phyloP scores from a whole-genome alignment of 257 asterid species.

The Scutellaria barbata region DNA sequence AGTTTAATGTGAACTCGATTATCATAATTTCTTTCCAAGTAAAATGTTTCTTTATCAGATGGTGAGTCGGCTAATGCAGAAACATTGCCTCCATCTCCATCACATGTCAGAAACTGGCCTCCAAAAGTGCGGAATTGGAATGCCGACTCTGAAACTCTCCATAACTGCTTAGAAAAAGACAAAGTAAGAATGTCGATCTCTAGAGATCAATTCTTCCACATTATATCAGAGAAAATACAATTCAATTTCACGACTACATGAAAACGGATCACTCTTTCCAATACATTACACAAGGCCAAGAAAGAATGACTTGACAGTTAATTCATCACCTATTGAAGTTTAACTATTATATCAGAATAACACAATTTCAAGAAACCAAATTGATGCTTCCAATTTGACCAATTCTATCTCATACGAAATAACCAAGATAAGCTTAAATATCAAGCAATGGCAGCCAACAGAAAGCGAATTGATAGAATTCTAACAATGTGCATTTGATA shows the following conservation, averaged over 20 bases:
- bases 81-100: slow-evolving; percentile 54
- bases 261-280: not conserved
- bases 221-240: slow-evolving; percentile 15
- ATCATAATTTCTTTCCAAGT: slow-evolving; percentile 62
- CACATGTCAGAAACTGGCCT: slow-evolving; percentile 69
- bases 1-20: slow-evolving; percentile 64
- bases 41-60: slow-evolving; percentile 64
- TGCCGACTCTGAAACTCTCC: slow-evolving; percentile 74
- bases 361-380: not conserved
- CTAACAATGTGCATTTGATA: not conserved
- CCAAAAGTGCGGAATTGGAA: slow-evolving; percentile 74
- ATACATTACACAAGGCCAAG: not conserved
- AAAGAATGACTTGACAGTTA: not conserved
- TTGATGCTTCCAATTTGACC: too few species aligned
- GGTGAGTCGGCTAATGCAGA: slow-evolving; percentile 60
- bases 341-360: not conserved
- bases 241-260: not conserved
- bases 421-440: not conserved
- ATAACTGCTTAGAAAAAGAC: slow-evolving; percentile 52
- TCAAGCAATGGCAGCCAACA: not conserved
- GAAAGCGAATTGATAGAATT: not conserved
- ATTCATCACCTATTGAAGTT: not conserved
- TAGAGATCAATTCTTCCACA: slow-evolving; percentile 25
- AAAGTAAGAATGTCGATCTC: not conserved
- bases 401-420: too few species aligned